These are phyloP conservation scores for Colletotrichum kahawae DNA, from an alignment of 2,329 filamentous ascomycete genomes.

Conservation along the genomic window DNA sequence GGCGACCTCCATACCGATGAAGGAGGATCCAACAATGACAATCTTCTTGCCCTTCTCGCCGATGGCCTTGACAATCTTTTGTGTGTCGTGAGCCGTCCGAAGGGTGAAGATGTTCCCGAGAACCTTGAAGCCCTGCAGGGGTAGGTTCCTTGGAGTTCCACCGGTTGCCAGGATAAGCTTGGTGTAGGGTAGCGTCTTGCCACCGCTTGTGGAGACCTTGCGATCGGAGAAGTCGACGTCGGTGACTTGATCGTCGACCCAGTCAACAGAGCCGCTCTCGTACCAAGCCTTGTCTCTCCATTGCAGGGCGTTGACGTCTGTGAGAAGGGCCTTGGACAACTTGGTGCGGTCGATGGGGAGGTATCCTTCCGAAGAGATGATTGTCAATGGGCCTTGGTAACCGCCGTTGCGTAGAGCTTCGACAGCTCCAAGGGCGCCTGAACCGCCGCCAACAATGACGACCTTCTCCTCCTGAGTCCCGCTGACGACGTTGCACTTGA, in stretches of 20 bases:
- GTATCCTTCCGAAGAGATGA: slow-evolving; percentile 85
- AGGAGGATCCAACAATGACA: slow-evolving; percentile 89
- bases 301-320: slow-evolving; percentile 79
- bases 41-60: slow-evolving; percentile 89
- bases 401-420: slow-evolving; percentile 84
- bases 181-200: slow-evolving; percentile 75
- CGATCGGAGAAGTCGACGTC: slow-evolving; percentile 78
- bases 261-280: slow-evolving; percentile 62
- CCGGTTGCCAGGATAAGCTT: slow-evolving; percentile 93
- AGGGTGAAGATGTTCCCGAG: slow-evolving; percentile 88
- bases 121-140: slow-evolving; percentile 84
- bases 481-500: slow-evolving; percentile 67
- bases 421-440: slow-evolving; percentile 79
- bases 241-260: slow-evolving; percentile 69
- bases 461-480: slow-evolving; percentile 64
- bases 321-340: slow-evolving; percentile 89
- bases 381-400: slow-evolving; percentile 79
- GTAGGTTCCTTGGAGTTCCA: slow-evolving; percentile 76
- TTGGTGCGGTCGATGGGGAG: slow-evolving; percentile 93
- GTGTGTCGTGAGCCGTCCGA: slow-evolving; percentile 76
- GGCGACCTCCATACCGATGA: slow-evolving; percentile 98
- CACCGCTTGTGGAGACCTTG: slow-evolving; percentile 75
- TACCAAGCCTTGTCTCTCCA: slow-evolving; percentile 82
- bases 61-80: slow-evolving; percentile 79
- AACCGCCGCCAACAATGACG: slow-evolving; percentile 88